These are phyloP conservation scores for Thalassiosira mediterranea DNA, from an alignment of 352 stramenopile species.

Conservation along the genomic window DNA sequence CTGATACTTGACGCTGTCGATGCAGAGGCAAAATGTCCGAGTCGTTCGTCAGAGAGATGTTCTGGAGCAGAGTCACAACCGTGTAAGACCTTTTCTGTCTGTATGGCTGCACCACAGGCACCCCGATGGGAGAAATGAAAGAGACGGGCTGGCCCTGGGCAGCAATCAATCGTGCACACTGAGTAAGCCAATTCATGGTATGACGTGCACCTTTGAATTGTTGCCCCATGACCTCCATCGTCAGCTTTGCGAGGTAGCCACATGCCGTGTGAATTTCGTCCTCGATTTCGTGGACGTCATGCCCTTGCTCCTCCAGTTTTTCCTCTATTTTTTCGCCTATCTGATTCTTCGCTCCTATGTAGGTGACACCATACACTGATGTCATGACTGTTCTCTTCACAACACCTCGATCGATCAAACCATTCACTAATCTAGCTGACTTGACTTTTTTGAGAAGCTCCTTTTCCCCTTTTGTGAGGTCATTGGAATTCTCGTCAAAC, in stretches of 20 bases:
- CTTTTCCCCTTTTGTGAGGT: conserved; percentile 64
- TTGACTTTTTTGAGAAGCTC: conserved; percentile 69
- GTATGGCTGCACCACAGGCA: conserved; percentile 98
- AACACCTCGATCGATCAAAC: conserved; percentile 90
- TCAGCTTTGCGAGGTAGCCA: conserved; percentile 92
- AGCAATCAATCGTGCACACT: conserved; percentile 84
- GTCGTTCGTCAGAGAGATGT: conserved; percentile 76
- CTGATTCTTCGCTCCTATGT: conserved; percentile 97
- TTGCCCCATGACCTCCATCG: conserved; percentile 95
- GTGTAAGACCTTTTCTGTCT: conserved; percentile 89
- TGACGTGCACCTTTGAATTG: conserved; percentile 93
- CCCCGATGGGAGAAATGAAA: conserved; percentile 98
- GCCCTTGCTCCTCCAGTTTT: conserved; percentile 78
- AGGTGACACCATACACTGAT: conserved; percentile 99
- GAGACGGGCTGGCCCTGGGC: conserved; percentile 91
- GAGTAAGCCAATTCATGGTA: conserved; percentile 95
- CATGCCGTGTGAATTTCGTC: conserved; percentile 72
- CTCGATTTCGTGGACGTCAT: conserved; percentile 83
- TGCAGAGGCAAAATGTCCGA: conserved; percentile 86
- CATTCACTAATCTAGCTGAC: conserved; percentile 77
- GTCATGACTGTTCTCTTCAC: conserved; percentile 99
- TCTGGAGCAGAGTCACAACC: conserved; percentile 87
- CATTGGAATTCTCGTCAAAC: conserved; percentile 69
- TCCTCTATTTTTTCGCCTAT: conserved; percentile 96
- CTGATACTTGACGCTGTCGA: conserved; percentile 89